Evolutionary conservation across 331 rosid genomes (phyloP).

Genomic region (Quercus tomentella): DNA sequence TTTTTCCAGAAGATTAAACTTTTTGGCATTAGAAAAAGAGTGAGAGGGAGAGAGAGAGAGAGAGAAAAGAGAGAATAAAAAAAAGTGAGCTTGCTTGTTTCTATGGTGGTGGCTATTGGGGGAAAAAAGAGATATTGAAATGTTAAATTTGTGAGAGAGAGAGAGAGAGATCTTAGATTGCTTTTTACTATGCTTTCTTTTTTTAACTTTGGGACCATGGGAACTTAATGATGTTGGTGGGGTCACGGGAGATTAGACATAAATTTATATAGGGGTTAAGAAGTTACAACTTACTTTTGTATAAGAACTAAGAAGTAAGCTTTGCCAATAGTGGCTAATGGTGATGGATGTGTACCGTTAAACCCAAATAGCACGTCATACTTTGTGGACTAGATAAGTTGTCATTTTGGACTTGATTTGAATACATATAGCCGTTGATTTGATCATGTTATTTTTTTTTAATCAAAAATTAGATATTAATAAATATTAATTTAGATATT

Average conservation of each 20-base stretch:
- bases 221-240: not conserved
- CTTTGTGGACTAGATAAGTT: not conserved
- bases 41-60: constrained; percentile 20
- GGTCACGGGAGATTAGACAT: not conserved
- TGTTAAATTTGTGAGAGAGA: constrained; percentile 4
- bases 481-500: too few species aligned
- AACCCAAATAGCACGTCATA: not conserved
- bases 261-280: not conserved
- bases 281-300: too few species aligned
- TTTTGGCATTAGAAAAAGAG: constrained; percentile 21
- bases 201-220: constrained; percentile 6
- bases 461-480: too few species aligned
- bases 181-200: constrained; percentile 7
- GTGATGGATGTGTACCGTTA: not conserved
- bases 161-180: not conserved
- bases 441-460: too few species aligned
- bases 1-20: constrained; percentile 44
- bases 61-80: constrained; percentile 14
- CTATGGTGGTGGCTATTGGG: constrained; percentile 4
- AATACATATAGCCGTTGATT: too few species aligned
- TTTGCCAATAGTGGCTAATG: not conserved
- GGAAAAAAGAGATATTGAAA: not conserved
- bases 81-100: constrained; percentile 2
- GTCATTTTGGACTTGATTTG: not conserved
- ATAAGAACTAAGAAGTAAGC: not conserved